phyloP scores from a whole-genome alignment of 2,329 filamentous ascomycete genomes.

The Xylaria sp. region DNA sequence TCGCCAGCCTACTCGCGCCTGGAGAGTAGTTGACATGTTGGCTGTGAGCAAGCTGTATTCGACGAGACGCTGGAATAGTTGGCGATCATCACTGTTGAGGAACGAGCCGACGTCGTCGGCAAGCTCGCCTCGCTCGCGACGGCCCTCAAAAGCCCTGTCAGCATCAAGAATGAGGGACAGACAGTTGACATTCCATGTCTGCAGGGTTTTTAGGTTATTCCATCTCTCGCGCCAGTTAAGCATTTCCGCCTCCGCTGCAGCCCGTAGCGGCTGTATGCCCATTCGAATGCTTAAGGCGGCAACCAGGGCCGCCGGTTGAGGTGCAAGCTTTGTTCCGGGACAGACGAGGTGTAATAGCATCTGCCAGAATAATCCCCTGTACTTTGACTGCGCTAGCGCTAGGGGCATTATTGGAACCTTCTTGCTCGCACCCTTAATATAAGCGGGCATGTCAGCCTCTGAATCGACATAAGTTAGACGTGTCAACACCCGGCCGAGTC shows the following conservation, averaged over 20 bases:
- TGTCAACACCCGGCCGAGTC: conserved; percentile 54
- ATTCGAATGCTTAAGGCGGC: conserved; percentile 56
- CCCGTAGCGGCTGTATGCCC: conserved; percentile 50
- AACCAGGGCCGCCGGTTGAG: conserved; percentile 52
- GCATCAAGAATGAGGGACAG: conserved; percentile 51
- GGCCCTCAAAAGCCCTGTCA: conserved; percentile 41
- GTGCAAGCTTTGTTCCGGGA: conserved; percentile 53
- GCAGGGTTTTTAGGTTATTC: conserved; percentile 54
- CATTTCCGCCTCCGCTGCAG: conserved; percentile 50
- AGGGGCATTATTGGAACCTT: conserved; percentile 39
- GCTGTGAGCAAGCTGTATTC: conserved; percentile 53
- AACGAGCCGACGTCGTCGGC: conserved; percentile 32
- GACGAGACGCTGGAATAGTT: conserved; percentile 51
- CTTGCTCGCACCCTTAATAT: conserved; percentile 44
- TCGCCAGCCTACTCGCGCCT: conserved; percentile 51
- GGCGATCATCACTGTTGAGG: conserved; percentile 47
- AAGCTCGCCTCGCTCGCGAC: conserved; percentile 34
- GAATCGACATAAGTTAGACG: conserved; percentile 51
- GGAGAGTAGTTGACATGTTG: conserved; percentile 52
- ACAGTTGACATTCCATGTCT: conserved; percentile 56
- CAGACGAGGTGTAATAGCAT: conserved; percentile 42
- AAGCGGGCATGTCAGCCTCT: conserved; percentile 49
- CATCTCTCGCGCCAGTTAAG: conserved; percentile 49
- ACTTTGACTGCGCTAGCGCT: background rate
- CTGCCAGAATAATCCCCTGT: background rate